Percentiles rank a stretch among this genome's conserved stretches.
Conservation (phyloP, 495 filamentous ascomycete species). For the Neurospora intermedia region DNA sequence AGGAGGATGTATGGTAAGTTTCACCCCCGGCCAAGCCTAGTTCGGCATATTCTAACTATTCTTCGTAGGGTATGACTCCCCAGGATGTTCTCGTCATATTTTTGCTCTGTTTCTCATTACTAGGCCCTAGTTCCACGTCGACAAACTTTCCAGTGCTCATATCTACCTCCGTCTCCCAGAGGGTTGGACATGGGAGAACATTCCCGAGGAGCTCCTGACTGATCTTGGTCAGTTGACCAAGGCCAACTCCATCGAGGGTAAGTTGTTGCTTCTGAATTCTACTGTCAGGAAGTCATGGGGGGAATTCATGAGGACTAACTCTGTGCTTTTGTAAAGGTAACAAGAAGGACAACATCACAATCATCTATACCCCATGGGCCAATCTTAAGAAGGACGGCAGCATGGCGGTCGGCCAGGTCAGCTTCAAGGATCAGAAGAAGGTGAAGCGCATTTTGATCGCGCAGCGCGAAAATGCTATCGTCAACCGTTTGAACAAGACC, state of each 20-base stretch:
- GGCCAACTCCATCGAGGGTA: slow-evolving; percentile 95
- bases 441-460: slow-evolving; percentile 71
- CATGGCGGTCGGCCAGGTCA: slow-evolving; percentile 92
- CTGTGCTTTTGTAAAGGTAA: slow-evolving; percentile 47
- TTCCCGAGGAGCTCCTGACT: slow-evolving; percentile 61
- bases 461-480: slow-evolving; percentile 70
- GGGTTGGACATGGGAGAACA: slow-evolving; percentile 75
- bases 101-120: not conserved
- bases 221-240: slow-evolving; percentile 95
- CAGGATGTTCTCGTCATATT: not conserved
- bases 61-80: slow-evolving; percentile 3
- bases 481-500: slow-evolving; percentile 97
- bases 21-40: not conserved
- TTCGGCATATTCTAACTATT: not conserved
- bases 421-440: slow-evolving; percentile 84
- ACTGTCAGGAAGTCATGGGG: not conserved
- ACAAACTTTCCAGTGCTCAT: slow-evolving; percentile 94
- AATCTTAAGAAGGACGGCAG: slow-evolving; percentile 93
- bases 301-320: not conserved
- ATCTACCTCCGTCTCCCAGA: slow-evolving; percentile 82
- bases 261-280: not conserved
- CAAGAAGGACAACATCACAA: slow-evolving; percentile 93
- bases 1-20: slow-evolving; percentile 86
- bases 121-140: slow-evolving; percentile 72
- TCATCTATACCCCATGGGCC: slow-evolving; percentile 97